These are phyloP conservation scores for Brachypodium distachyon DNA, from an alignment of 202 grass and related monocot genomes.

Conservation along the genomic window DNA sequence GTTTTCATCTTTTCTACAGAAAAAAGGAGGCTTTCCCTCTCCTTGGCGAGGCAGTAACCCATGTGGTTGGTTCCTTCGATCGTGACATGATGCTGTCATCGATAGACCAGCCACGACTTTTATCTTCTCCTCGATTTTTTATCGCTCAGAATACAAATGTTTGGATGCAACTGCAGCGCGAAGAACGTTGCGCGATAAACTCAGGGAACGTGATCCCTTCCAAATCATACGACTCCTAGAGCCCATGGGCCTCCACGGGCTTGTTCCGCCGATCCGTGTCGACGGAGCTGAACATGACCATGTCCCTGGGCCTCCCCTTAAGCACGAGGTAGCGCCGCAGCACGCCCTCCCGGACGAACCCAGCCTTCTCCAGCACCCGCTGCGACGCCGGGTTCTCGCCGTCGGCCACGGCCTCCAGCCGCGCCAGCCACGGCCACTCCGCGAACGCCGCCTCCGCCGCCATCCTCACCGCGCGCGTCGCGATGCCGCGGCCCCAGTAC, in stretches of 20 bases:
- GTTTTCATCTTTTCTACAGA: too few relatives aligned
- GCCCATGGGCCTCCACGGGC: not conserved
- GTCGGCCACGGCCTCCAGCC: constrained; percentile 65
- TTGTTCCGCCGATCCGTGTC: not conserved
- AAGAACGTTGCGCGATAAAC: too few relatives aligned
- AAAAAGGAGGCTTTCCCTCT: too few relatives aligned
- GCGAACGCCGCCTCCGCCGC: constrained; percentile 25
- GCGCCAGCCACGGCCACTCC: constrained; percentile 37
- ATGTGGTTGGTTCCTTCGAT: too few relatives aligned
- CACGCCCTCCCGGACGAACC: constrained; percentile 52
- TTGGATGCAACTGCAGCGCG: too few relatives aligned
- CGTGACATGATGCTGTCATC: too few relatives aligned
- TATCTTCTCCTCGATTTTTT: too few relatives aligned
- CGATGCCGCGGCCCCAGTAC: constrained; percentile 59
- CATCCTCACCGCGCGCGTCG: constrained; percentile 30
- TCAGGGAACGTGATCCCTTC: too few relatives aligned
- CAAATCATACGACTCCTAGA: too few relatives aligned
- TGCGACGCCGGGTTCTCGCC: constrained; percentile 76
- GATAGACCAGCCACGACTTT: too few relatives aligned
- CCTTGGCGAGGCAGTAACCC: too few relatives aligned
- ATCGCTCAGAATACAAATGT: too few relatives aligned
- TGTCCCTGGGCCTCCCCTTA: constrained; percentile 56
- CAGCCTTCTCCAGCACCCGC: constrained; percentile 84
- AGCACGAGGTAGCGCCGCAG: constrained; percentile 57
- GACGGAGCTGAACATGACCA: constrained; percentile 70